Evolutionary conservation across 495 filamentous ascomycete species (phyloP).

Genomic region (Lindgomyces ingoldianus): DNA sequence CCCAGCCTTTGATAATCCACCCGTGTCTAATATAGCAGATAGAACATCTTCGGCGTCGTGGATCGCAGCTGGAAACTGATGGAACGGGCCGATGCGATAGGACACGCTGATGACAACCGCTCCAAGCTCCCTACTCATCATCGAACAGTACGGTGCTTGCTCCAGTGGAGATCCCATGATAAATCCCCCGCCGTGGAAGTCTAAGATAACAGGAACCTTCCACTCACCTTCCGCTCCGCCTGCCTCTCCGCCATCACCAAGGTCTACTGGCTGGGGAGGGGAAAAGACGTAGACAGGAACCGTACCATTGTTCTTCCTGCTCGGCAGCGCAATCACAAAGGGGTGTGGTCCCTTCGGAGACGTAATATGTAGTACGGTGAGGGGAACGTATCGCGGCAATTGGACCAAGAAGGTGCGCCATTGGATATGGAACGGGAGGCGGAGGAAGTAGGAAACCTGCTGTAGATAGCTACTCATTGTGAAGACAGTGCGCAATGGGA

Average conservation of each 20-base stretch:
- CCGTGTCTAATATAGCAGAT: constrained; percentile 33
- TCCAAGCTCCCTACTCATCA: constrained; percentile 32
- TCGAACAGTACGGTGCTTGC: constrained; percentile 39
- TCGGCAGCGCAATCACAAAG: constrained; percentile 36
- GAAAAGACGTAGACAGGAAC: constrained; percentile 41
- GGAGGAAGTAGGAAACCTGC: constrained; percentile 28
- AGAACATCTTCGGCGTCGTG: constrained; percentile 41
- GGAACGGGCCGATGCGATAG: constrained; percentile 40
- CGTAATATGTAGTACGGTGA: constrained; percentile 33
- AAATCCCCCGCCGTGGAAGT: constrained; percentile 43
- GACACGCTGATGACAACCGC: constrained; percentile 40
- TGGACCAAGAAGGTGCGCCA: constrained; percentile 38
- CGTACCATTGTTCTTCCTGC: constrained; percentile 23
- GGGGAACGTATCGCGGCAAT: constrained; percentile 36
- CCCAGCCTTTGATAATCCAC: constrained; percentile 22
- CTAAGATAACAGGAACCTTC: constrained; percentile 37
- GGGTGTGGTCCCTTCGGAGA: constrained; percentile 39
- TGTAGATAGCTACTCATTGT: constrained; percentile 29
- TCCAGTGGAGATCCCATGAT: constrained; percentile 38
- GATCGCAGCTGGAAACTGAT: constrained; percentile 39
- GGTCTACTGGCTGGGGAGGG: constrained; percentile 17
- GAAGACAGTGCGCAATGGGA: not conserved
- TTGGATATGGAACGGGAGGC: constrained; percentile 37
- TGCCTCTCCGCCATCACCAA: not conserved
- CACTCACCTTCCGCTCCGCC: constrained; percentile 17